These are phyloP conservation scores for Raphanus sativus DNA, from an alignment of 345 rosid genomes.

Conservation along the genomic window DNA sequence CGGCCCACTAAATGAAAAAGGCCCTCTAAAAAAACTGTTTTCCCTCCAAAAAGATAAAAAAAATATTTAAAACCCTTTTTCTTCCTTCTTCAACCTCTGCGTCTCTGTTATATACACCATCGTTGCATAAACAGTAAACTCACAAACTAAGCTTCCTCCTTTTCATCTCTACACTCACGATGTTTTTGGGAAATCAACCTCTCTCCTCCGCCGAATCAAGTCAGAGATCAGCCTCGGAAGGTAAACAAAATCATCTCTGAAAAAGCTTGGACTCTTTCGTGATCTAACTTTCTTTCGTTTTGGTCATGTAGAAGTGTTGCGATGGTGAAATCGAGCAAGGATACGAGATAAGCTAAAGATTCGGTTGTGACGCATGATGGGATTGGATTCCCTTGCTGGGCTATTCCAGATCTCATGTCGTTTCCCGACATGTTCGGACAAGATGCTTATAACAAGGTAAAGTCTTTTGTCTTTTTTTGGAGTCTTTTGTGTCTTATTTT, in stretches of 20 bases:
- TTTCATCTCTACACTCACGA: not conserved
- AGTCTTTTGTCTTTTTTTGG: not conserved
- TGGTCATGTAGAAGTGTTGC: conserved; percentile 56
- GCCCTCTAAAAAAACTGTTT: not conserved
- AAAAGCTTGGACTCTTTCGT: not conserved
- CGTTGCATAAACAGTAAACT: not conserved
- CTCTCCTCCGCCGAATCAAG: conserved; percentile 81
- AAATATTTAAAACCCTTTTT: conserved; percentile 30
- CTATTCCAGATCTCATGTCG: conserved; percentile 66
- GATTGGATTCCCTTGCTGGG: conserved; percentile 77
- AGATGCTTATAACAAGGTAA: conserved; percentile 67
- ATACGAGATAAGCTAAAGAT: conserved; percentile 70
- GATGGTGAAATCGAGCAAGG: conserved; percentile 78
- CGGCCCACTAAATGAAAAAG: conserved; percentile 21
- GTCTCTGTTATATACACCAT: conserved; percentile 21
- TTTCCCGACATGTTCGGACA: conserved; percentile 51
- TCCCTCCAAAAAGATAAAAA: conserved; percentile 33
- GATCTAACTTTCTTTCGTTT: not conserved
- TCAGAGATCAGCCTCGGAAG: conserved; percentile 63
- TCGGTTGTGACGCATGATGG: conserved; percentile 87
- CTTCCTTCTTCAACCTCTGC: conserved; percentile 24
- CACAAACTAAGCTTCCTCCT: not conserved
- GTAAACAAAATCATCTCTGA: conserved; percentile 22
- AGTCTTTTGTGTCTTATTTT: not conserved
- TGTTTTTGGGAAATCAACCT: conserved; percentile 79